Base-by-base conservation (phyloP, 169 alveolate genomes). In the Plasmodium cynomolgi region DNA sequence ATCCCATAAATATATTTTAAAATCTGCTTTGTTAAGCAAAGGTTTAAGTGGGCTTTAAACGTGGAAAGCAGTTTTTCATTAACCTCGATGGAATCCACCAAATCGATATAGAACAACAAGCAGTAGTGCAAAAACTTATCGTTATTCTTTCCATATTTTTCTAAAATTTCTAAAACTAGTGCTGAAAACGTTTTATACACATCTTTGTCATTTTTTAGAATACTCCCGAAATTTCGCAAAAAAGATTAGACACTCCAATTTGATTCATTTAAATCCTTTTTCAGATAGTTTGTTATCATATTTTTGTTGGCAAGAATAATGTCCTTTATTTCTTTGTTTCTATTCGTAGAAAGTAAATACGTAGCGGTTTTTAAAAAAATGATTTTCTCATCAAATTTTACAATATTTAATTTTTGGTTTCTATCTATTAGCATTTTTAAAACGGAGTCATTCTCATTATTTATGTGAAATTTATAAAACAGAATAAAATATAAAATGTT, bases 191-290 rank as follows among this genome's bases (percentile, higher is more conserved):
- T 29, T 41, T 44, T 81, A 37, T 91, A 81, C 56, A 91, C 84
- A 71, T 91, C 95, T 91, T 82, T 91, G n/a, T 91, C 92, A 47
- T 91, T 82, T 91, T 72, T 82, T 26, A 91, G 34, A 50, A 91
- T 58, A 37, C 81, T 47, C 7, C 71, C 73, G 13, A 75, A 15
- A 3, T 23, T 72, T 73, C 82, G 50, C 37, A 82, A 20, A 72
- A 72, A 91, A 81, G 4, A 31, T 47, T 58, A 91, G 37, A 17
- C 92, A 56, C 39, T 81, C 92, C 44, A 91, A 81, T 82, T 91
- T 75, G 37, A 91, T 73, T 91, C 95, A 91, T 91, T 91, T 91
- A 91, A 91, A 91, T 91, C 95, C 29, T 91, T 91, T 41, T 91
- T 91, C 62, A 91, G 83, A 91, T 50, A 91, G 58, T 82, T 91